Base-by-base conservation (phyloP, 192 early-diverging fungal genomes). In the Coemansia brasiliensis region DNA sequence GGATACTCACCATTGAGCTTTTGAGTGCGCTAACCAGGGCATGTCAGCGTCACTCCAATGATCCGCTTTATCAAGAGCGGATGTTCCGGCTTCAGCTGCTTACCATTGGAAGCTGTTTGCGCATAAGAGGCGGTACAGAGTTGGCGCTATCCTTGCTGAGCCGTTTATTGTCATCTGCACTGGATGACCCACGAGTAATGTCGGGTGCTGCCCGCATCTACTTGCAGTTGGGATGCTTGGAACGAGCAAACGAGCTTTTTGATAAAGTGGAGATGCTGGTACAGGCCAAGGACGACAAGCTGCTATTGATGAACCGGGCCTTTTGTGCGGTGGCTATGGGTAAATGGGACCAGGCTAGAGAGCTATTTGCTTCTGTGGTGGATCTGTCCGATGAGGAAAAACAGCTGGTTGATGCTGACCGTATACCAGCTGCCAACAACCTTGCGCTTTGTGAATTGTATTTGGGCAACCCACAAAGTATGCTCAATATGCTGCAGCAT, bases 371-470 rank as follows among this genome's bases (percentile, higher is more conserved):
- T 1, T 16, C 13, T 0, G 54, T 69, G 1, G 11, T 24, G 2
- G 32, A 35, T 40, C 25, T 15, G 61, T 20, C 16, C 44, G 53
- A 7, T 57, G 16, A 9, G 3, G 3, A 4, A 4, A 21, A 44
- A 16, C 21, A 48, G 24, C 45, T 3, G 3, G 22, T 48, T 3
- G 18, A 13, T 48, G 45, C 74, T 0, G 64, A 63, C 21, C 48
- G 50, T 22, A 37, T 78, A 10, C 57, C 64, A 11, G 65, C 67
- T 0, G 70, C 37, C n/a, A 73, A 72, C 18, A 79, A 79, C 58
- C 27, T 45, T 4, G 65, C 66, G 15, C 17, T 79, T 5, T 79
- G 76, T 35, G 70, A 79, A 2, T 24, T 79, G 51, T 79, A 79
- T 21, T 15, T 73, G 66, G 76, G 76, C 13, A 54, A 44, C 37